phyloP scores from a whole-genome alignment of 345 rosid species.

The Syzygium oleosum region DNA sequence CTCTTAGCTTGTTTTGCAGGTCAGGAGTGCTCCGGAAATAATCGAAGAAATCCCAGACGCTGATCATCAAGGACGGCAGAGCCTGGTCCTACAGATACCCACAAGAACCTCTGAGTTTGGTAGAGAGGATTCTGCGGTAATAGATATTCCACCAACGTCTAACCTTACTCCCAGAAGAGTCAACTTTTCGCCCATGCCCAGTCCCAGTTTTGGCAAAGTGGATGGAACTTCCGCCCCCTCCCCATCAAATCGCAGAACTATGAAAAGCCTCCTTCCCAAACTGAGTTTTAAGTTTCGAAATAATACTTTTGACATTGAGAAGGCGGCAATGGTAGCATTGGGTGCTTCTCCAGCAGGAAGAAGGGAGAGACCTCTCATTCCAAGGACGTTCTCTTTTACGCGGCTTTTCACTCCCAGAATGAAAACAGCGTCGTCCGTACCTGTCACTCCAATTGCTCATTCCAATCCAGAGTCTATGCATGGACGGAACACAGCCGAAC shows the following conservation, averaged over 20 bases:
- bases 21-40: constrained; percentile 44
- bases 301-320: constrained; percentile 54
- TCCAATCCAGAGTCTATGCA: constrained; percentile 94
- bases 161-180: constrained; percentile 56
- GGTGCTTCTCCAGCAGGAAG: constrained; percentile 33
- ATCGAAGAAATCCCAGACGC: constrained; percentile 38
- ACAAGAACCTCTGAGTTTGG: constrained; percentile 26
- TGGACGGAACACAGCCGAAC: constrained; percentile 40
- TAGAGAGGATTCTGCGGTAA: constrained; percentile 25
- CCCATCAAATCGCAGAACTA: constrained; percentile 35
- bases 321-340: constrained; percentile 60
- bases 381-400: constrained; percentile 54
- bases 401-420: constrained; percentile 45
- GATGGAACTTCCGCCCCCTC: constrained; percentile 25
- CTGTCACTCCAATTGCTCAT: constrained; percentile 56
- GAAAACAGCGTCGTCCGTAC: constrained; percentile 58
- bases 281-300: constrained; percentile 57
- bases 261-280: constrained; percentile 63
- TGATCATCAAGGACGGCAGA: constrained; percentile 13
- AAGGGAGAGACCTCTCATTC: constrained; percentile 23
- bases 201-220: constrained; percentile 36
- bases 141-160: constrained; percentile 45
- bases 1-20: constrained; percentile 24
- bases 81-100: constrained; percentile 40
- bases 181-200: constrained; percentile 71